phyloP scores from a whole-genome alignment of 768 basidiomycete species.

The Tulasnella sp. region DNA sequence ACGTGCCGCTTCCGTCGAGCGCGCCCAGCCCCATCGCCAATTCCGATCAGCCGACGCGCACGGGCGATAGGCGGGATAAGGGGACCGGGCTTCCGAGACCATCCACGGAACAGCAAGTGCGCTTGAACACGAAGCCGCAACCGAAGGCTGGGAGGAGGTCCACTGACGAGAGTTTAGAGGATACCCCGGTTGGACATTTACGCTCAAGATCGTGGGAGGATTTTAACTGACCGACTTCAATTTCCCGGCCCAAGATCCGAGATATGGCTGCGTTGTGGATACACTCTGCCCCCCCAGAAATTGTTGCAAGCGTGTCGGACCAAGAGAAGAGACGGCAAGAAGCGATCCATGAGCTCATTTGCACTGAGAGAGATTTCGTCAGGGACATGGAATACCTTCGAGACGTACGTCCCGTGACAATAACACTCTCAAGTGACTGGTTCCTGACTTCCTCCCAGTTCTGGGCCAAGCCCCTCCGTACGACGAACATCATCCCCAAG shows the following conservation, averaged over 20 bases:
- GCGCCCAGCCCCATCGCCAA: slow-evolving; percentile 96
- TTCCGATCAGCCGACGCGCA: slow-evolving; percentile 98
- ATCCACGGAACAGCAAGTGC: slow-evolving; percentile 90
- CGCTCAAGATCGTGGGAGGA: background rate
- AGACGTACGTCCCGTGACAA: slow-evolving; percentile 60
- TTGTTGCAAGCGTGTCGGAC: slow-evolving; percentile 89
- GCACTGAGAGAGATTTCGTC: slow-evolving; percentile 96
- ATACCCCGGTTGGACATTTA: slow-evolving; percentile 61
- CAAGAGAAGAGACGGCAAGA: slow-evolving; percentile 95
- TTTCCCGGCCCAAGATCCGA: slow-evolving; percentile 40
- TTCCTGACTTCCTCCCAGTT: background rate
- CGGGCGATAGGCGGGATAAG: slow-evolving; percentile 91
- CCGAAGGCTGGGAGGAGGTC: slow-evolving; percentile 85
- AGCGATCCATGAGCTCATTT: slow-evolving; percentile 94
- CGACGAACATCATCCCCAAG: slow-evolving; percentile 73
- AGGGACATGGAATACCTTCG: slow-evolving; percentile 97
- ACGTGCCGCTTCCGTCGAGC: slow-evolving; percentile 70
- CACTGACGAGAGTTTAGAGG: slow-evolving; percentile 78
- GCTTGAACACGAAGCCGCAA: slow-evolving; percentile 91
- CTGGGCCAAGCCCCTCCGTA: slow-evolving; percentile 88
- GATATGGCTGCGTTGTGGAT: slow-evolving; percentile 92
- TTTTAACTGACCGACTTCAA: background rate
- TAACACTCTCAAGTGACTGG: background rate
- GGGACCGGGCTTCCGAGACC: slow-evolving; percentile 94
- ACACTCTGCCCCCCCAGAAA: slow-evolving; percentile 92